Base-by-base conservation (phyloP, 225 moss, liverwort and hornwort species). In the Straminergon stramineum region DNA sequence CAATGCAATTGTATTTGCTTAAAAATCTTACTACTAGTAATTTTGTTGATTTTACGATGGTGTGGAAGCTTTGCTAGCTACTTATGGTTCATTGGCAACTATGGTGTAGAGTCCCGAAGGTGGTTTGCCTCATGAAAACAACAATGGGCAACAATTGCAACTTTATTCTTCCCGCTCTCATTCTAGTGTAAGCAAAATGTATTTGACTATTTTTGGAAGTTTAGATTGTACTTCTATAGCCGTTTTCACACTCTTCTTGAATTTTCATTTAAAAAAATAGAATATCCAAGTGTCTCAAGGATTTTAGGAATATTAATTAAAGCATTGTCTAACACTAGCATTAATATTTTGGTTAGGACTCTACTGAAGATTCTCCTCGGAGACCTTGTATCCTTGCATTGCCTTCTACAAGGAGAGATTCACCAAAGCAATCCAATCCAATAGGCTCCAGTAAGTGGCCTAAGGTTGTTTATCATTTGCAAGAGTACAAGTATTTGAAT, bases 101-200 rank as follows among this genome's bases (percentile, higher is more conserved):
- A 43, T 84, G 78, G 48, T 92, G 37, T 87, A 94, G 94, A 92
- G 26, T 84, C 61, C 86, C 3, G 22, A 89, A 86, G 90, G 86
- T 90, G 88, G 84, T 27, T 58, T 69, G 21, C 86, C 55, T 79
- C 58, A 24, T 67, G 70, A 85, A 58, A 79, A 82, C 8, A 22
- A 82, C 3, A 53, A 86, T 83, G 81, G 85, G 2, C 94, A 93
- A 77, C 89, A 89, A 18, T 35, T 92, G 56, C 89, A 91, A 61
- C 77, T 93, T 32, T 94, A 88, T 89, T 91, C 93, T 89, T 77
- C 86, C 5, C 48, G 9, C 53, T 89, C 45, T 71, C 41, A n/a
- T 7, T 85, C 74, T 19, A 71, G 28, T 87, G 94, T 94, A 92
- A 88, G 86, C 57, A 84, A 51, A 32, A 6, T 81, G 4, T 17